Base-by-base conservation (phyloP, 176 grass and related monocot genomes). In the Oryza coarctata region DNA sequence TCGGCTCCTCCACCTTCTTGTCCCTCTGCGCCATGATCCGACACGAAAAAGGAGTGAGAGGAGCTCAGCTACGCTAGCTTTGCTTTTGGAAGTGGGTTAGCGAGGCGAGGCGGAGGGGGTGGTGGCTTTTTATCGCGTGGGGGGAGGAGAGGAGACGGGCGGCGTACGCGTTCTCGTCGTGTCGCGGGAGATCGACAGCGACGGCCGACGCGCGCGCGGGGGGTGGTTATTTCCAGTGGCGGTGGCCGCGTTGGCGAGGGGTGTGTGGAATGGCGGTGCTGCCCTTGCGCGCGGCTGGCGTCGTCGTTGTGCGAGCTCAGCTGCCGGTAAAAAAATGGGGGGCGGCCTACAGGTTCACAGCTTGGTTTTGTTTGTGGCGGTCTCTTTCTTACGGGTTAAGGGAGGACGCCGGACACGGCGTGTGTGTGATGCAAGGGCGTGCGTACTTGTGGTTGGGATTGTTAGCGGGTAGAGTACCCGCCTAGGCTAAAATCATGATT, bases 1-100 rank as follows among this genome's bases (percentile, higher is more conserved):
- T 94, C 11, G 88, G 84, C 84, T 94, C 92, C 86, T 95, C 90
- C 87, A 86, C 83, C 85, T 95, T 92, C 87, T 93, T 95, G 57
- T 95, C 93, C 58, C 93, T 77, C 91, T 95, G 96, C 22, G 93
- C 96, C 96, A 99, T 98, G 75, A 1, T 41, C 69, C 29, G 18
- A n/a, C 25, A 50, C 39, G n/a, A n/a, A n/a, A n/a, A n/a, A n/a
- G n/a, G 40, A 33, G 32, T 4, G 7, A 14, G 7, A 32, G 67
- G 49, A 8, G 4, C 12, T 33, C 3, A 52, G 36, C 29, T 31
- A 17, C n/a, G 18, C 7, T n/a, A 33, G 32, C 32, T 33, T 27
- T 13, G 69, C 68, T 31, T 82, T 18, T 18, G 47, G 60, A 1
- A 33, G 70, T 77, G 69, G 73, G 57, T 12, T 63, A 82, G 41